phyloP scores from a whole-genome alignment of 1,139 yeast genomes.

The Magnusiomyces paraingens region DNA sequence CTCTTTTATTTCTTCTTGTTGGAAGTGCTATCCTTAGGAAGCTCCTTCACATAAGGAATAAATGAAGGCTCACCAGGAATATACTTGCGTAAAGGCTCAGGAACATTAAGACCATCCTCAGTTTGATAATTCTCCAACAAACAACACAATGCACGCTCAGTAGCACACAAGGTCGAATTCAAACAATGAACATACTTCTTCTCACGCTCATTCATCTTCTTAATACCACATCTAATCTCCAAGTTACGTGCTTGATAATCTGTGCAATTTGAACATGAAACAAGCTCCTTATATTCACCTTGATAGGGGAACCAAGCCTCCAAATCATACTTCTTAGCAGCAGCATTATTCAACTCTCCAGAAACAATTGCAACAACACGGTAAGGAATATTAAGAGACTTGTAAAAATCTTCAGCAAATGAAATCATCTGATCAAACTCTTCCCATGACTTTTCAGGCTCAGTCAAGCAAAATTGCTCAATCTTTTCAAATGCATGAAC shows the following conservation, averaged over 20 bases:
- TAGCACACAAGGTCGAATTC: constrained; percentile 95
- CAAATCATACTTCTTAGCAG: constrained; percentile 96
- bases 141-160: constrained; percentile 97
- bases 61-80: constrained; percentile 99
- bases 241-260: constrained; percentile 98
- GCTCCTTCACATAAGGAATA: constrained; percentile 80
- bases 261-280: constrained; percentile 97
- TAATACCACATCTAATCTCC: constrained; percentile 97
- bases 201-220: constrained; percentile 90
- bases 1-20: constrained; percentile 14
- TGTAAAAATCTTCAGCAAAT: constrained; percentile 86
- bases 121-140: constrained; percentile 95
- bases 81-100: constrained; percentile 90
- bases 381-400: constrained; percentile 88
- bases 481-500: constrained; percentile 98
- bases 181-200: constrained; percentile 98
- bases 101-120: constrained; percentile 87
- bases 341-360: constrained; percentile 98
- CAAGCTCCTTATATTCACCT: constrained; percentile 96
- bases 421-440: constrained; percentile 95
- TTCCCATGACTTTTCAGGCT: constrained; percentile 97
- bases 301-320: constrained; percentile 99
- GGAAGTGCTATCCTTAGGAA: constrained; percentile 62
- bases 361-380: constrained; percentile 97
- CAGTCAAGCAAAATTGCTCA: constrained; percentile 89